Evolutionary conservation across 306 rosid species (phyloP).

Genomic region (Prunus padus): DNA sequence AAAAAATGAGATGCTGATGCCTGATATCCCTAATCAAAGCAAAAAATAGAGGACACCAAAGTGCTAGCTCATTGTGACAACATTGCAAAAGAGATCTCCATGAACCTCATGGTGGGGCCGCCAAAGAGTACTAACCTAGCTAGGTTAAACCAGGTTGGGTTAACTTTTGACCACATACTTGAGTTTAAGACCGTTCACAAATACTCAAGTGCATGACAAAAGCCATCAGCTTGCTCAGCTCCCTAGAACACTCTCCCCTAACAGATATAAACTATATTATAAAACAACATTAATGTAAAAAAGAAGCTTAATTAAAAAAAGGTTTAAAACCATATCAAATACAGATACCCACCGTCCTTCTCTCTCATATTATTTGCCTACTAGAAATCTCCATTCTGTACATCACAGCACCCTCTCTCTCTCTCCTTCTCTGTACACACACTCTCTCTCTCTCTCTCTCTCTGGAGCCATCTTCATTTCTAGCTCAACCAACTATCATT

Average conservation of each 20-base stretch:
- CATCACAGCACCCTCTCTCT: not conserved
- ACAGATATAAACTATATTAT: constrained; percentile 4
- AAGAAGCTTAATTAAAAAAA: constrained; percentile 8
- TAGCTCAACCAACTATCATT: constrained; percentile 10
- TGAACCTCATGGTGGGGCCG: constrained; percentile 16
- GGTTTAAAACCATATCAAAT: constrained; percentile 28
- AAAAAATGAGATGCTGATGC: constrained; percentile 14
- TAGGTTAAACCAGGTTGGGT: constrained; percentile 30
- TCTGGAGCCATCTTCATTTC: not conserved
- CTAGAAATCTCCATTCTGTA: constrained; percentile 33
- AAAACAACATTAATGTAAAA: not conserved
- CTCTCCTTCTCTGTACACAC: not conserved
- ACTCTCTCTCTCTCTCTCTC: constrained; percentile 12
- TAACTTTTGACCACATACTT: constrained; percentile 31
- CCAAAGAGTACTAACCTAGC: not conserved
- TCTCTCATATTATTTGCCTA: constrained; percentile 31
- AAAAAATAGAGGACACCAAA: not conserved
- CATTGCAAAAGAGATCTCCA: not conserved
- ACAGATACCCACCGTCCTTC: constrained; percentile 22
- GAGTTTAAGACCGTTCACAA: constrained; percentile 70
- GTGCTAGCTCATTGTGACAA: constrained; percentile 9
- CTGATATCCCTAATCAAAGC: not conserved
- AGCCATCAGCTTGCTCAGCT: constrained; percentile 32
- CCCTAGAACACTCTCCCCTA: constrained; percentile 26
- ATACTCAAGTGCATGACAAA: constrained; percentile 21